phyloP scores from a whole-genome alignment of 169 alveolate species.

The Plasmodium gaboni region DNA sequence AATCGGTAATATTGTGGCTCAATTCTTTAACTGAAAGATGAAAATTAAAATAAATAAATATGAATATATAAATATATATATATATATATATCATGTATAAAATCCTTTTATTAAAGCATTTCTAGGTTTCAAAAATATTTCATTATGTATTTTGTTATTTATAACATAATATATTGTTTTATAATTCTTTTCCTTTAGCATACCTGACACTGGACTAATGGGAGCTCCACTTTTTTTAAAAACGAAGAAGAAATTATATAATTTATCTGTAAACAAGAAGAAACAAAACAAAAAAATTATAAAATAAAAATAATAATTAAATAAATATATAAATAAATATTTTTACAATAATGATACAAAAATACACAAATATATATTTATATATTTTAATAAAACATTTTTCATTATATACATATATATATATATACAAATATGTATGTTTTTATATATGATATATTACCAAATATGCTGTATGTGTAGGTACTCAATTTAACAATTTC shows the following conservation, averaged over 20 bases:
- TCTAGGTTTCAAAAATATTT: background rate
- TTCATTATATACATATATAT: background rate
- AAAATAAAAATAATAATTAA: background rate
- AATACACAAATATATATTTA: background rate
- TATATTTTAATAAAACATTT: background rate
- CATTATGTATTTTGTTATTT: background rate
- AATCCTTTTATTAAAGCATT: too few species aligned
- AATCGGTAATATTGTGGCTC: slow-evolving; percentile 35
- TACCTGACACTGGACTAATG: slow-evolving; percentile 12
- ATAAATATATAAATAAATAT: background rate
- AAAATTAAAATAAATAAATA: background rate
- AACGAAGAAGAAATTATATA: background rate
- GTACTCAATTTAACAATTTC: background rate
- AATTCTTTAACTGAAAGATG: slow-evolving; percentile 28
- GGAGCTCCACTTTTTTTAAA: background rate
- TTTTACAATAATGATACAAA: background rate
- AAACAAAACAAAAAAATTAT: background rate
- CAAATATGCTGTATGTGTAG: slow-evolving; percentile 28
- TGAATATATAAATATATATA: background rate
- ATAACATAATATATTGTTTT: background rate
- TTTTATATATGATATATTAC: slow-evolving; percentile 5
- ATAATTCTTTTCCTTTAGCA: too few species aligned
- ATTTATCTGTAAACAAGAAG: background rate
- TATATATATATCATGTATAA: too few species aligned
- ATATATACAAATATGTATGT: background rate